Conservation (phyloP, 345 rosid species). For the Clausena lansium region DNA sequence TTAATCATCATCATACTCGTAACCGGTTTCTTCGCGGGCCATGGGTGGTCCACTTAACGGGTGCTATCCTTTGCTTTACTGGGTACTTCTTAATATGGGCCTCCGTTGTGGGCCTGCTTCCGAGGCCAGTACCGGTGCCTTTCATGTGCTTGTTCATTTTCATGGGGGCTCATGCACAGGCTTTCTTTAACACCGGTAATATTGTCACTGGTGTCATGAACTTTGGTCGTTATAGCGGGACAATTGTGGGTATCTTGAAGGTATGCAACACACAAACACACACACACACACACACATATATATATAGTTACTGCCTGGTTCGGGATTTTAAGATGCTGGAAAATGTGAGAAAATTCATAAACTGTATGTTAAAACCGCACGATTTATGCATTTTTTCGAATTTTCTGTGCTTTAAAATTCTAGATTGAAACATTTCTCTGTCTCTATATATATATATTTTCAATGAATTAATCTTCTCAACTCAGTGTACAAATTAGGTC, state of each 20-base stretch:
- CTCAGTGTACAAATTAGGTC: too few relatives aligned
- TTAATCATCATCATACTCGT: background rate
- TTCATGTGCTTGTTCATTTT: constrained; percentile 50
- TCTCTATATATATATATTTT: too few relatives aligned
- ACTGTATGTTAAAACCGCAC: too few relatives aligned
- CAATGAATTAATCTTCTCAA: too few relatives aligned
- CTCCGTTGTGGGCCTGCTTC: constrained; percentile 50
- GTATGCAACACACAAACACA: too few relatives aligned
- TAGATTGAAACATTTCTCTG: too few relatives aligned
- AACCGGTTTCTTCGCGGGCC: constrained; percentile 34
- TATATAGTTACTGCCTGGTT: too few relatives aligned
- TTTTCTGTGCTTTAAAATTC: too few relatives aligned
- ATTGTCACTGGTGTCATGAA: constrained; percentile 45
- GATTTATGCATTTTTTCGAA: too few relatives aligned
- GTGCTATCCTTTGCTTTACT: constrained; percentile 50
- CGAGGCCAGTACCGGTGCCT: constrained; percentile 34
- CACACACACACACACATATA: too few relatives aligned
- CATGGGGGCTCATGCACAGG: constrained; percentile 36
- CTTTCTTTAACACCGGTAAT: constrained; percentile 47
- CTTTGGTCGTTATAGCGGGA: constrained; percentile 43
- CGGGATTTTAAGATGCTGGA: too few relatives aligned
- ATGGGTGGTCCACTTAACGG: constrained; percentile 57
- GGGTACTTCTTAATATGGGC: constrained; percentile 76
- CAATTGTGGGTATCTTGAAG: constrained; percentile 49
- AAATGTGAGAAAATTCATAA: too few relatives aligned